Conservation (phyloP, 2,329 filamentous ascomycete species). For the Capronia epimyces region DNA sequence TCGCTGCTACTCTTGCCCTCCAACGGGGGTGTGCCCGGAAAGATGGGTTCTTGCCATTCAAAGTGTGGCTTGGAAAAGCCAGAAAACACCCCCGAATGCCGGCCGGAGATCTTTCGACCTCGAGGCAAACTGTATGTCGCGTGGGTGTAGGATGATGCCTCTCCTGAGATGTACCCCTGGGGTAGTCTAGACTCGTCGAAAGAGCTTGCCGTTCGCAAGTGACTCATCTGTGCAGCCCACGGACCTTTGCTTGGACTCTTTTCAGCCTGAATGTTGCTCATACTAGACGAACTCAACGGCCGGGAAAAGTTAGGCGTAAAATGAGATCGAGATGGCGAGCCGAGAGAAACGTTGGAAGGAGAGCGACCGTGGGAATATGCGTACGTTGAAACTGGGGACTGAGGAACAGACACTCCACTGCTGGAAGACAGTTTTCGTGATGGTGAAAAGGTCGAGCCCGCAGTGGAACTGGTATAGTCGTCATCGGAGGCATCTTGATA, state of each 20-base stretch:
- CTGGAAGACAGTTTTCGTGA: constrained; percentile 73
- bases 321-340: constrained; percentile 44
- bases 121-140: constrained; percentile 78
- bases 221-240: constrained; percentile 14
- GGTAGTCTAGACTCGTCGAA: constrained; percentile 26
- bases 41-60: constrained; percentile 58
- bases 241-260: constrained; percentile 22
- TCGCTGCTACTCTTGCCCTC: constrained; percentile 19
- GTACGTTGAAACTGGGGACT: constrained; percentile 61
- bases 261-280: constrained; percentile 22
- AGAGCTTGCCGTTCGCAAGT: constrained; percentile 20
- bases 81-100: constrained; percentile 57
- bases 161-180: constrained; percentile 21
- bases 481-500: constrained; percentile 65
- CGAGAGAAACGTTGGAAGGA: constrained; percentile 78
- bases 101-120: constrained; percentile 65
- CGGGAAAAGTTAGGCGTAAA: constrained; percentile 75
- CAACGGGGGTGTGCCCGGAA: constrained; percentile 37
- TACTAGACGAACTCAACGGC: constrained; percentile 66
- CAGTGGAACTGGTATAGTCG: constrained; percentile 57
- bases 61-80: constrained; percentile 54
- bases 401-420: constrained; percentile 56
- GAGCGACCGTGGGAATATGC: constrained; percentile 64
- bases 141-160: constrained; percentile 72
- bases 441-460: constrained; percentile 59